Evolutionary conservation across 1,139 yeast species (phyloP).

Genomic region (Maudiozyma humilis): DNA sequence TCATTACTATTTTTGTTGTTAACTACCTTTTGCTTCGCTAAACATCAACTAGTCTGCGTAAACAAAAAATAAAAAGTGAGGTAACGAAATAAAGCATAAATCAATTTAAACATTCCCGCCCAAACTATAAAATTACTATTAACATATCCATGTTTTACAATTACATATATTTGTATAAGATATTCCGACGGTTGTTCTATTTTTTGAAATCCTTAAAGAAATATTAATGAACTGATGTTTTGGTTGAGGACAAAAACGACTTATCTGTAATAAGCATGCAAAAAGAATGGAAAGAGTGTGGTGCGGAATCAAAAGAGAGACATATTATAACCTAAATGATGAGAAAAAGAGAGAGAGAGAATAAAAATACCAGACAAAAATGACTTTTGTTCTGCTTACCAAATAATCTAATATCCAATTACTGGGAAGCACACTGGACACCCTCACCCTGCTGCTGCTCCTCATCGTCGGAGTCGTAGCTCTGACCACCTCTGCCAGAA

Average conservation of each 20-base stretch:
- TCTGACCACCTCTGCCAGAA: slow-evolving; percentile 40
- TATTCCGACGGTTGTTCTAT: not conserved
- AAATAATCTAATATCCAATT: slow-evolving; percentile 1
- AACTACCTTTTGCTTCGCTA: too few species aligned
- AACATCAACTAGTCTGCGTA: not conserved
- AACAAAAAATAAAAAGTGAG: not conserved
- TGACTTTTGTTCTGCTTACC: not conserved
- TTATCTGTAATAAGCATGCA: not conserved
- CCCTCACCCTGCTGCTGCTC: slow-evolving; percentile 56
- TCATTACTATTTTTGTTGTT: too few species aligned
- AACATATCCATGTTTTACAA: not conserved
- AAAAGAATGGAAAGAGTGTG: slow-evolving; percentile 1
- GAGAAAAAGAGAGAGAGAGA: not conserved
- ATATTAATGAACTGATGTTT: not conserved
- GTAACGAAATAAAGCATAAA: not conserved
- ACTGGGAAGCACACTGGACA: slow-evolving; percentile 85
- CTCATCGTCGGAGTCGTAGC: slow-evolving; percentile 54
- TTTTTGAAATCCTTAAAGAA: not conserved
- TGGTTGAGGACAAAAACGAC: not conserved
- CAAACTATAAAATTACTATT: not conserved
- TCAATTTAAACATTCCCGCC: not conserved
- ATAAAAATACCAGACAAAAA: not conserved
- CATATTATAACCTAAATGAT: not conserved
- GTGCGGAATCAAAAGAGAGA: not conserved
- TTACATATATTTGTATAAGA: not conserved